Evolutionary conservation across 1,139 yeast species (phyloP).

Genomic region (Scheffersomyces stambukii): DNA sequence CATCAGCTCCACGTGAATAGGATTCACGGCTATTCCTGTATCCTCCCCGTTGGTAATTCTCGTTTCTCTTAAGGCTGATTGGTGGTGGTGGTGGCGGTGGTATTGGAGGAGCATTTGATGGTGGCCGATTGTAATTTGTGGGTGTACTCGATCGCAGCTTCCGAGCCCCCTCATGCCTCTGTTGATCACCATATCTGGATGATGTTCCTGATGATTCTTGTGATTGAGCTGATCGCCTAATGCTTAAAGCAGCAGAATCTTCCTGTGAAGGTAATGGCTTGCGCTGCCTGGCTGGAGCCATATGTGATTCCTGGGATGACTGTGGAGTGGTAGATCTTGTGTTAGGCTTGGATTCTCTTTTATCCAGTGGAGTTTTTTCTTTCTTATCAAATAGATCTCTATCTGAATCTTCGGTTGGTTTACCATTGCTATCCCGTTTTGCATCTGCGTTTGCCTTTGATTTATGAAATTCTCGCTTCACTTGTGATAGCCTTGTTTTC

Average conservation of each 20-base stretch:
- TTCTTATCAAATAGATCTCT: background rate
- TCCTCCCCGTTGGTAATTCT: constrained; percentile 3
- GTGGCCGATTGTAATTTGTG: background rate
- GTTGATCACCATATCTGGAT: background rate
- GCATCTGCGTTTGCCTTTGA: background rate
- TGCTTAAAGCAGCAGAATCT: too few relatives aligned
- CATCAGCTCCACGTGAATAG: too few relatives aligned
- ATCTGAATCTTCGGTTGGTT: too few relatives aligned
- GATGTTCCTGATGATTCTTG: background rate
- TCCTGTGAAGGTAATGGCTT: too few relatives aligned
- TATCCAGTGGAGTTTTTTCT: background rate
- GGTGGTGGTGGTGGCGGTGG: constrained; percentile 5
- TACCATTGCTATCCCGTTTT: constrained; percentile 1
- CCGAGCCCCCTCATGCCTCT: background rate
- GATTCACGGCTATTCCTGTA: constrained; percentile 2
- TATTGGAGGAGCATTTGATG: background rate
- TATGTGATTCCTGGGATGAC: too few relatives aligned
- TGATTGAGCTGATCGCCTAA: too few relatives aligned
- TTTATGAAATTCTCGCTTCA: constrained; percentile 7
- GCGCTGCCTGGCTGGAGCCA: too few relatives aligned
- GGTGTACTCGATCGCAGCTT: too few relatives aligned
- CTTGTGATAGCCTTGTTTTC: constrained; percentile 7
- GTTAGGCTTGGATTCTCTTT: background rate
- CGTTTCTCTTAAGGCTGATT: constrained; percentile 3
- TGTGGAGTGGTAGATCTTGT: too few relatives aligned